Base-by-base conservation (phyloP, 805 yeast genomes). In the Ogataea zsoltii region DNA sequence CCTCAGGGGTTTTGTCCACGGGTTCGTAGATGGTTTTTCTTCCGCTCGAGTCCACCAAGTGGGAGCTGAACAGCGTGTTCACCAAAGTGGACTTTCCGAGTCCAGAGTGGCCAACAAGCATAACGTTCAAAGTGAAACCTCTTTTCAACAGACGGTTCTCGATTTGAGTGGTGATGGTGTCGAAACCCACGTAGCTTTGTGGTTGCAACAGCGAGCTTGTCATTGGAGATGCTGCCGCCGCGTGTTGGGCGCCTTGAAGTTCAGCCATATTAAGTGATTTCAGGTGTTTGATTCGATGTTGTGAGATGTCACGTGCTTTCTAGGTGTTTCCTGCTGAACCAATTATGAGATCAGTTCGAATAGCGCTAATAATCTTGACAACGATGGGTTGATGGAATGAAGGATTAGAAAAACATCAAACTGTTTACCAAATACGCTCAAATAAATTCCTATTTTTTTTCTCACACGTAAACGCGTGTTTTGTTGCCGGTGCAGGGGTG, bases 81-180 rank as follows among this genome's bases (percentile, higher is more conserved):
- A 94, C 77, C 55, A 94, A 69, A 0, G 99, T 94, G 44, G 96
- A 81, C 68, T 94, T 94, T 47, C 99, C 99, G 57, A 94, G 77
- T 2, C 99, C 99, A 9, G 96, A 85, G 59, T 82, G 82, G 41
- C 95, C 99, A 38, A 92, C 98, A 40, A 88, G 85, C 94, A 94
- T 90, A 39, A 94, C 70, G 63, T 94, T 94, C 70, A 94, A 86
- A 63, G 89, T 92, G 70, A 94, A 94, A 3, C 99, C 99, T 58
- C 91, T 78, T 67, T 89, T 91, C 67, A 94, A 75, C 57, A 94
- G 73, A 56, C 97, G 81, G 66, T 85, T 89, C 68, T 94, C 97
- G 62, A 94, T 94, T 70, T 94, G 99, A 30, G 85, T 79, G 41
- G 98, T 92, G 69, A 94, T 92, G 51, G 97, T 85, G 69, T 94